These are phyloP conservation scores for Nissolia schottii DNA, from an alignment of 306 rosid genomes.

Conservation along the genomic window DNA sequence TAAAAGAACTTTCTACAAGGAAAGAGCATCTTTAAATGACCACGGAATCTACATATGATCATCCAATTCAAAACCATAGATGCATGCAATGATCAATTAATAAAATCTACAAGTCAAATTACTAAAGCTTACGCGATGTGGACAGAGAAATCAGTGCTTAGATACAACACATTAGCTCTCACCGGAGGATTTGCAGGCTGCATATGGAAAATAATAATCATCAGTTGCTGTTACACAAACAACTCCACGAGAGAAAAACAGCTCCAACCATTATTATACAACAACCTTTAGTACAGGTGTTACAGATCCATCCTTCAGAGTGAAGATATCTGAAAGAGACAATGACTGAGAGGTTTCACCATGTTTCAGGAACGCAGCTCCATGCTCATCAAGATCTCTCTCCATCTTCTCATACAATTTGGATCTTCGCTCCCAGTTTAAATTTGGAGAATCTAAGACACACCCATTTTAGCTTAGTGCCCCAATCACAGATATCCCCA, in stretches of 20 bases:
- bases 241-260: background rate
- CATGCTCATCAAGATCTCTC: conserved; percentile 71
- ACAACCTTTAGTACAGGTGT: conserved; percentile 74
- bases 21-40: background rate
- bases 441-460: conserved; percentile 37
- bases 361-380: conserved; percentile 65
- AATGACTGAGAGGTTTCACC: conserved; percentile 94
- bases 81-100: background rate
- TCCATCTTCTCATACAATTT: conserved; percentile 76
- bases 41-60: background rate
- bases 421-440: conserved; percentile 52
- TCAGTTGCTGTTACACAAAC: conserved; percentile 15
- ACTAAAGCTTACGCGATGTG: conserved; percentile 62
- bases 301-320: conserved; percentile 67
- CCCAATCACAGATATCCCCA: background rate
- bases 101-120: background rate
- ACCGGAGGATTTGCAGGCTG: conserved; percentile 93
- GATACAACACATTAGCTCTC: conserved; percentile 81
- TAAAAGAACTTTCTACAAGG: background rate
- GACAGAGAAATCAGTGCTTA: conserved; percentile 63
- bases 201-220: conserved; percentile 34
- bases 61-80: conserved; percentile 21
- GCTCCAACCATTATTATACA: background rate
- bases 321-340: conserved; percentile 80
- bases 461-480: conserved; percentile 13